A percentile compares a stretch with the other conserved stretches of the same genome.
Evolutionary conservation across 805 yeast species (phyloP).

Genomic region (Hanseniaspora lindneri): DNA sequence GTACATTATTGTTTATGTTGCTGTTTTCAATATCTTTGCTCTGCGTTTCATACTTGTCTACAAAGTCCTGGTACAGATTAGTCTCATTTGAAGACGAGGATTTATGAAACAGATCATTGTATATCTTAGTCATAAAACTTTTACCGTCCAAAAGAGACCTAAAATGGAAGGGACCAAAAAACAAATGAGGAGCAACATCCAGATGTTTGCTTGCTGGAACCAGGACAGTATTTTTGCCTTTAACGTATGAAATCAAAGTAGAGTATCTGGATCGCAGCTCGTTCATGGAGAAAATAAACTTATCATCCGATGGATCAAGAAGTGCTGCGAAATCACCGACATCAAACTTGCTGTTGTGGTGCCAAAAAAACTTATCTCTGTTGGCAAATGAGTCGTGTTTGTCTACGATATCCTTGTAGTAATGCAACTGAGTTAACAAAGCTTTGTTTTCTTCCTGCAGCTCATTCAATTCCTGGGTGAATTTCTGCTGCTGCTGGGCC

Average conservation of each 20-base stretch:
- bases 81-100: background rate
- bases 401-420: background rate
- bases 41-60: background rate
- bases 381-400: background rate
- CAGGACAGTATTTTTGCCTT: background rate
- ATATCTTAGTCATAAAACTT: background rate
- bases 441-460: background rate
- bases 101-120: background rate
- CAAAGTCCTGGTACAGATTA: background rate
- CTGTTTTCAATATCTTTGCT: background rate
- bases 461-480: background rate
- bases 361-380: background rate
- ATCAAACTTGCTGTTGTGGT: background rate
- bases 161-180: conserved; percentile 7
- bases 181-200: background rate
- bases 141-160: background rate
- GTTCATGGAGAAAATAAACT: background rate
- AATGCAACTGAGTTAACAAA: background rate
- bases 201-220: background rate
- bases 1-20: background rate
- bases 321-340: background rate
- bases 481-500: conserved; percentile 1
- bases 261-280: background rate
- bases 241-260: background rate
- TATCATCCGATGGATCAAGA: background rate